phyloP scores from a whole-genome alignment of 2,329 filamentous ascomycete genomes.

The Ustulina deusta region DNA sequence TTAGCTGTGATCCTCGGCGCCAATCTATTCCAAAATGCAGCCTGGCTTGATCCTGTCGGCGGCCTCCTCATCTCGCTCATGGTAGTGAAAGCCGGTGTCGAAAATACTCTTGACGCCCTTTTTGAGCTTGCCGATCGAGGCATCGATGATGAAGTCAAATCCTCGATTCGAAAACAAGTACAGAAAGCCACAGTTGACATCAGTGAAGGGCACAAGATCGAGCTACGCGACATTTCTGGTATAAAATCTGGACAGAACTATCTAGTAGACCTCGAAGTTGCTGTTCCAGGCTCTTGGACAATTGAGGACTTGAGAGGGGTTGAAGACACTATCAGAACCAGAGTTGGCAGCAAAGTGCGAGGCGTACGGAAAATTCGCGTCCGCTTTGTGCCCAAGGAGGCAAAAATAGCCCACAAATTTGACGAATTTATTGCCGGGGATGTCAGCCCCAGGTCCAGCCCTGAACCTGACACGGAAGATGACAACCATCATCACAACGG shows the following conservation, averaged over 20 bases:
- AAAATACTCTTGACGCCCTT: conserved; percentile 84
- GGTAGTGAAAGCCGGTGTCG: conserved; percentile 89
- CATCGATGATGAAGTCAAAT: conserved; percentile 86
- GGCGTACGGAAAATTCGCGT: conserved; percentile 87
- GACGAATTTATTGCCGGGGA: conserved; percentile 83
- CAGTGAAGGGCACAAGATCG: conserved; percentile 68
- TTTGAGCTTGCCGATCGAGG: conserved; percentile 91
- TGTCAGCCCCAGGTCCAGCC: conserved; percentile 67
- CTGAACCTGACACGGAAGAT: conserved; percentile 69
- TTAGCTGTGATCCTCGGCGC: conserved; percentile 89
- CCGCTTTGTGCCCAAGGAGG: conserved; percentile 80
- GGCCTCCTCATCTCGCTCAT: conserved; percentile 92
- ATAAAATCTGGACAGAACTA: conserved; percentile 98
- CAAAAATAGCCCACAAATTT: conserved; percentile 67
- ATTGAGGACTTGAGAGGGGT: conserved; percentile 76
- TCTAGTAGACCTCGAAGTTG: conserved; percentile 88
- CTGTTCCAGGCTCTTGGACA: conserved; percentile 81
- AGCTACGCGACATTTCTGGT: conserved; percentile 83
- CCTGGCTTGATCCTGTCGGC: conserved; percentile 94
- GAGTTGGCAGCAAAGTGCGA: conserved; percentile 80
- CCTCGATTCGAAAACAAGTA: conserved; percentile 75
- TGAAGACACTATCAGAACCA: conserved; percentile 79
- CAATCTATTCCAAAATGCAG: conserved; percentile 84
- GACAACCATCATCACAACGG: conserved; percentile 59
- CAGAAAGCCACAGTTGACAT: conserved; percentile 68